phyloP scores from a whole-genome alignment of 2,329 filamentous ascomycete species.

The Talaromyces sp. region DNA sequence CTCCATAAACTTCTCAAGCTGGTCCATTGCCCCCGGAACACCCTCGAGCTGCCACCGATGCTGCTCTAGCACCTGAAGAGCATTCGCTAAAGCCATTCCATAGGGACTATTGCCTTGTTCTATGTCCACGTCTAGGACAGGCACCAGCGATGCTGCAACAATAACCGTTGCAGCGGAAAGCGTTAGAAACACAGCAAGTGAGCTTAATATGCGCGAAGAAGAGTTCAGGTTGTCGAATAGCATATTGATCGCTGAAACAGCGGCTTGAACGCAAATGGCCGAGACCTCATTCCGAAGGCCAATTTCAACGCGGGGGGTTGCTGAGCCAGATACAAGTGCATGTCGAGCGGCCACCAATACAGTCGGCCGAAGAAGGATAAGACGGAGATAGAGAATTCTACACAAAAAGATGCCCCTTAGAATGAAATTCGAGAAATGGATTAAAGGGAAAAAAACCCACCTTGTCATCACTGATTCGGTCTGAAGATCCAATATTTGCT shows the following conservation, averaged over 20 bases:
- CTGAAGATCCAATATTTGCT: neutral
- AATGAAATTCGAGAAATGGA: neutral
- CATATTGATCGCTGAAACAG: neutral
- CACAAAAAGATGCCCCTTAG: neutral
- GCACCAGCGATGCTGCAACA: neutral
- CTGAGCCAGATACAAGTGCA: neutral
- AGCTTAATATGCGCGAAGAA: neutral
- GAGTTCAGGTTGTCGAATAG: neutral
- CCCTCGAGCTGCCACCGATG: slow-evolving; percentile 1
- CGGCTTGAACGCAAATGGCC: neutral
- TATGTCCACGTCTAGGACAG: neutral
- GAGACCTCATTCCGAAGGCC: neutral
- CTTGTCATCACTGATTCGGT: neutral
- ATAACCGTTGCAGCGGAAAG: neutral
- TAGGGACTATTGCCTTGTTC: neutral
- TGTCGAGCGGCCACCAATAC: neutral
- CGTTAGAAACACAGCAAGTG: neutral
- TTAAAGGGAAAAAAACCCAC: neutral
- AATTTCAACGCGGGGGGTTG: neutral
- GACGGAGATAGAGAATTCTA: neutral
- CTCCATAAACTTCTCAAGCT: slow-evolving; percentile 1
- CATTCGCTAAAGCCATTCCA: neutral
- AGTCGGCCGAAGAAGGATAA: neutral
- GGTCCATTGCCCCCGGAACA: neutral
- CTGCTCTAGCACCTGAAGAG: neutral